A percentile compares a stretch with the other conserved stretches of the same genome.
These are phyloP conservation scores for Solanum habrochaites DNA, from an alignment of 257 asterid genomes.

Conservation along the genomic window DNA sequence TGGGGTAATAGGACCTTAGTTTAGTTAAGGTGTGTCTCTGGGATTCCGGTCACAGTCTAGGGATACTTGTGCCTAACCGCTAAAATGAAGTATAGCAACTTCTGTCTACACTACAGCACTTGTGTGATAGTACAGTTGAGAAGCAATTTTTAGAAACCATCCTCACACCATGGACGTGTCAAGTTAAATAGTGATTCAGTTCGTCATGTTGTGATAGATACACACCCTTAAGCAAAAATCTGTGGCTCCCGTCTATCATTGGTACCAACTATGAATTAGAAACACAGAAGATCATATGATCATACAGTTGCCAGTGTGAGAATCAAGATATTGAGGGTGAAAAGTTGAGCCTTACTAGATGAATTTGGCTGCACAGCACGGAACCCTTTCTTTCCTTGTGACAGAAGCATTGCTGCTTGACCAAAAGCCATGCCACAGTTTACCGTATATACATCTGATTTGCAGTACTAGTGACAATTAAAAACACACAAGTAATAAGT, in stretches of 20 bases:
- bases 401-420: constrained; percentile 94
- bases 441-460: constrained; percentile 70
- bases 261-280: background rate
- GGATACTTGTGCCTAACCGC: too few species aligned
- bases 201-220: background rate
- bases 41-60: too few species aligned
- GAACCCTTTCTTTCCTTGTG: constrained; percentile 71
- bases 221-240: background rate
- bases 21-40: too few species aligned
- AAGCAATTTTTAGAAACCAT: background rate
- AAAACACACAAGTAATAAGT: background rate
- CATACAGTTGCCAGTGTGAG: background rate
- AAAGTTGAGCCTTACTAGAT: constrained; percentile 46
- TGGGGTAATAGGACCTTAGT: too few species aligned
- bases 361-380: constrained; percentile 71
- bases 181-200: background rate
- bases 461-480: constrained; percentile 39
- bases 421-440: constrained; percentile 82
- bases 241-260: background rate
- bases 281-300: background rate
- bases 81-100: background rate
- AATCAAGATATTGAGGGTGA: background rate
- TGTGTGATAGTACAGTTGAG: background rate
- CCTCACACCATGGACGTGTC: background rate
- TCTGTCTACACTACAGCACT: background rate